These are phyloP conservation scores for Phytophthora uliginosa DNA, from an alignment of 352 stramenopile genomes.

Conservation along the genomic window DNA sequence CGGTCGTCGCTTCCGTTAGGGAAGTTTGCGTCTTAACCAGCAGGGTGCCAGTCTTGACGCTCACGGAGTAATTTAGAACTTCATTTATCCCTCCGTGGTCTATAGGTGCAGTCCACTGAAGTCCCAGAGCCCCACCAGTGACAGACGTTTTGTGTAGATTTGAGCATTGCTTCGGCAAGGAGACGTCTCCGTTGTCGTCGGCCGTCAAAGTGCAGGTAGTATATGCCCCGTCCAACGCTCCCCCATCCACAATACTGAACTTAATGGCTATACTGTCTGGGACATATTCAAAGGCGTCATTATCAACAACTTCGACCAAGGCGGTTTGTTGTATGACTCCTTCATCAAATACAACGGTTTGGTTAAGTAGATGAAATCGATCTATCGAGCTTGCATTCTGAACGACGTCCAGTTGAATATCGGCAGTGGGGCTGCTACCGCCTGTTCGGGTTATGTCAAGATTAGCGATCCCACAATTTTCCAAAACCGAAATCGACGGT, in stretches of 20 bases:
- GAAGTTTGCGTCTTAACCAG: slow-evolving; percentile 13
- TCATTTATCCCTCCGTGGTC: slow-evolving; percentile 48
- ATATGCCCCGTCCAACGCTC: slow-evolving; percentile 33
- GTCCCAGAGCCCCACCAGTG: slow-evolving; percentile 52
- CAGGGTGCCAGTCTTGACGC: slow-evolving; percentile 19
- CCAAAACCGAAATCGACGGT: slow-evolving; percentile 25
- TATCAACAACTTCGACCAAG: slow-evolving; percentile 45
- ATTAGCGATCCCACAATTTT: slow-evolving; percentile 39
- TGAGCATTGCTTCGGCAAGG: slow-evolving; percentile 51
- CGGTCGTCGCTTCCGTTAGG: slow-evolving; percentile 7
- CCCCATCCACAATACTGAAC: slow-evolving; percentile 53
- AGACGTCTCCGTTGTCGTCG: slow-evolving; percentile 66
- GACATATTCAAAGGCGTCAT: slow-evolving; percentile 52
- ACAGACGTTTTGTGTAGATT: slow-evolving; percentile 28
- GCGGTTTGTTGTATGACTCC: slow-evolving; percentile 31
- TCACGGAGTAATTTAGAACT: slow-evolving; percentile 40
- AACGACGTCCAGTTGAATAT: slow-evolving; percentile 38
- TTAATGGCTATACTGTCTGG: slow-evolving; percentile 48
- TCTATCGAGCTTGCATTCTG: slow-evolving; percentile 24
- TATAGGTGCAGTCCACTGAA: slow-evolving; percentile 53
- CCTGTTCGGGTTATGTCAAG: slow-evolving; percentile 43
- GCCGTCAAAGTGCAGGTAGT: slow-evolving; percentile 44
- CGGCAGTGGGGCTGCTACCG: slow-evolving; percentile 34
- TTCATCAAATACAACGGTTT: slow-evolving; percentile 44
- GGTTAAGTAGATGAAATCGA: slow-evolving; percentile 50